Evolutionary conservation across 164 flowering plant genomes (phyloP).

Genomic region (Chimonanthus praecox): DNA sequence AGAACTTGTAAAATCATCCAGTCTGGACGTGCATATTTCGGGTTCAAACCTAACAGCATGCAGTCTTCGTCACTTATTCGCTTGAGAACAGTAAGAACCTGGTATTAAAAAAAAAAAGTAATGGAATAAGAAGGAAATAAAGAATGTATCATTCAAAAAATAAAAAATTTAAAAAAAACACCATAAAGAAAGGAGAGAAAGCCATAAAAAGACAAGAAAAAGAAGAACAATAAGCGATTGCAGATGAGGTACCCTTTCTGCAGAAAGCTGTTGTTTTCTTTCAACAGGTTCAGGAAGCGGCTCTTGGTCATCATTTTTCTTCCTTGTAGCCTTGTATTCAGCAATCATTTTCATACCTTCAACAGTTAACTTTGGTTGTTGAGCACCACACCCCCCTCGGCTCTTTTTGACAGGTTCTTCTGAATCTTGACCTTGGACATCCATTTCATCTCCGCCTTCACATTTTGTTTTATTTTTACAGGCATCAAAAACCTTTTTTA

Average conservation of each 20-base stretch:
- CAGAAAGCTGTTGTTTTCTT: constrained; percentile 89
- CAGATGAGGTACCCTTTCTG: constrained; percentile 60
- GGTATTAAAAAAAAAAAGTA: constrained; percentile 9
- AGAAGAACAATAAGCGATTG: not conserved
- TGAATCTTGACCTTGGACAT: constrained; percentile 55
- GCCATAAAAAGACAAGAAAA: not conserved
- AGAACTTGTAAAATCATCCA: constrained; percentile 99
- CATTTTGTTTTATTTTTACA: constrained; percentile 88
- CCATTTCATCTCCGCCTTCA: constrained; percentile 92
- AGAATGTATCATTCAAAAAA: not conserved
- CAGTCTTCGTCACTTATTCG: constrained; percentile 96
- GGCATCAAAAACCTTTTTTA: constrained; percentile 79
- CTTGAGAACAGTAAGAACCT: constrained; percentile 91
- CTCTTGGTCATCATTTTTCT: constrained; percentile 87
- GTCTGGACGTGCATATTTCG: constrained; percentile 96
- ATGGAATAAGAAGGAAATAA: not conserved
- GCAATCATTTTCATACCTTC: constrained; percentile 99
- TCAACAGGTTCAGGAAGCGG: constrained; percentile 99
- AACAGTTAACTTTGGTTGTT: constrained; percentile 86
- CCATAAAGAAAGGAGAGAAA: not conserved
- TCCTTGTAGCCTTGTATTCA: constrained; percentile 80
- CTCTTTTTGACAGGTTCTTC: constrained; percentile 81
- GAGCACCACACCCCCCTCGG: constrained; percentile 97
- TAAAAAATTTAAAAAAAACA: too few species aligned
- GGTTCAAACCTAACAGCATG: constrained; percentile 64